phyloP scores from a whole-genome alignment of 495 filamentous ascomycete genomes.

The Venustampulla echinocandica region DNA sequence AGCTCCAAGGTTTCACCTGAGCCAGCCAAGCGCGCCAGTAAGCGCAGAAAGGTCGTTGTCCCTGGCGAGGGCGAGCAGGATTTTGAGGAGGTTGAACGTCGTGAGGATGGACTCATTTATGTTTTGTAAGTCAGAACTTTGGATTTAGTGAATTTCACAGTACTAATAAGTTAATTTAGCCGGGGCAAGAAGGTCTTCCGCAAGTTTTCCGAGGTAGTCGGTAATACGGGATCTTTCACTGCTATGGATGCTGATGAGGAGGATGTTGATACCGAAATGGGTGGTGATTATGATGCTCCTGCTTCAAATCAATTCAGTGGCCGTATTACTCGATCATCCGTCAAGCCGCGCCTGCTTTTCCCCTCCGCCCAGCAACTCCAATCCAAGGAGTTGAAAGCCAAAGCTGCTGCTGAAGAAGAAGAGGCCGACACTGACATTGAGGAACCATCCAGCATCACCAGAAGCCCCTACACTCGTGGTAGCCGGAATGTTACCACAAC shows the following conservation, averaged over 20 bases:
- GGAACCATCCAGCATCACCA: constrained; percentile 28
- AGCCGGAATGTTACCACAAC: constrained; percentile 14
- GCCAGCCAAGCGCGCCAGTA: constrained; percentile 27
- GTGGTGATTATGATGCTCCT: constrained; percentile 30
- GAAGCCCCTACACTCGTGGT: neutral
- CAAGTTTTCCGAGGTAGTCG: constrained; percentile 40
- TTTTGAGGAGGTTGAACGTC: constrained; percentile 52
- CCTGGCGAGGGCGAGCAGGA: constrained; percentile 46
- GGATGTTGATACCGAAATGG: constrained; percentile 37
- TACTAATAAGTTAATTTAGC: constrained; percentile 44
- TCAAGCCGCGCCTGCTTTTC: constrained; percentile 85
- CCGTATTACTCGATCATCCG: constrained; percentile 59
- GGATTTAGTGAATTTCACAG: neutral
- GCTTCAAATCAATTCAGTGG: constrained; percentile 19
- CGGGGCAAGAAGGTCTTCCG: constrained; percentile 85
- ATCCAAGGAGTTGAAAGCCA: constrained; percentile 32
- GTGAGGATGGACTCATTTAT: constrained; percentile 73
- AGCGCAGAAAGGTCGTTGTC: constrained; percentile 31
- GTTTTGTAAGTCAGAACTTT: constrained; percentile 62
- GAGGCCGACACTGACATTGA: constrained; percentile 50
- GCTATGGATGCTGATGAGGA: constrained; percentile 29
- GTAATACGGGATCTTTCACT: constrained; percentile 1
- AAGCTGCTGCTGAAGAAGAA: constrained; percentile 18
- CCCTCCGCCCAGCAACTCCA: constrained; percentile 38
- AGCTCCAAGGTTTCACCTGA: constrained; percentile 29